Evolutionary conservation across 495 filamentous ascomycete species (phyloP), one percentile per base, ranked within the genome.

Genomic region (Xylaria curta): DNA sequence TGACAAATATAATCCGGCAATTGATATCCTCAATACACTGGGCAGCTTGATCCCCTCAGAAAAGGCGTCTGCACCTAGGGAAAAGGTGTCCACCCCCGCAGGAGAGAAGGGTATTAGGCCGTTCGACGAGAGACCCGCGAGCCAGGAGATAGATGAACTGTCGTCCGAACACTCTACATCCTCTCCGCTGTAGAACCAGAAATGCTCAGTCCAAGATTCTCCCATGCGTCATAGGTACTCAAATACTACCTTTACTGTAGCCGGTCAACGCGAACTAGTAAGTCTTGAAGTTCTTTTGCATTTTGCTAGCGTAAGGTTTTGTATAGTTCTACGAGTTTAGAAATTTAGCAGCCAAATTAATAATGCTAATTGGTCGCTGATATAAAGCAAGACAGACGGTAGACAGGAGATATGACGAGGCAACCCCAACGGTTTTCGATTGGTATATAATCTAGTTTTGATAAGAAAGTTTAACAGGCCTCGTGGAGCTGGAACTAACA

Each of bases 21-120:
- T 6, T 33, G 46, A 49, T 15, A 66, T 66, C 26, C 21, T 66
- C 17, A 40, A 53, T n/a, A 26, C 21, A 36, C 63, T 66, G 63
- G 28, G 21, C 17, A 51, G 21, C 28, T 51, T 38, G 1, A n/a
- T 31, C 12, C 40, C 19, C 6, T 26, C 61, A 5, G 46, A 3
- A 42, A 31, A 24, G 40, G 40, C 31, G 21, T 36, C 59, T 10
- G 26, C 36, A 40, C 36, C 59, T 53, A 9, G 49, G 12, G 12
- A 53, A 13, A 26, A 26, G 21, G 4, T 26, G 0, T 24, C 3
- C 51, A 54, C 51, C 0, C 51, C 51, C 21, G 28, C 1, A 54
- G 24, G 51, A 26, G 51, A 54, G 51, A 24, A 26, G 3, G 21
- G 42, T 4, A n/a, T n/a, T n/a, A 13, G 36, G 10, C 5, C 24